Conservation (phyloP, 495 filamentous ascomycete species). For the Talaromyces adpressus region DNA sequence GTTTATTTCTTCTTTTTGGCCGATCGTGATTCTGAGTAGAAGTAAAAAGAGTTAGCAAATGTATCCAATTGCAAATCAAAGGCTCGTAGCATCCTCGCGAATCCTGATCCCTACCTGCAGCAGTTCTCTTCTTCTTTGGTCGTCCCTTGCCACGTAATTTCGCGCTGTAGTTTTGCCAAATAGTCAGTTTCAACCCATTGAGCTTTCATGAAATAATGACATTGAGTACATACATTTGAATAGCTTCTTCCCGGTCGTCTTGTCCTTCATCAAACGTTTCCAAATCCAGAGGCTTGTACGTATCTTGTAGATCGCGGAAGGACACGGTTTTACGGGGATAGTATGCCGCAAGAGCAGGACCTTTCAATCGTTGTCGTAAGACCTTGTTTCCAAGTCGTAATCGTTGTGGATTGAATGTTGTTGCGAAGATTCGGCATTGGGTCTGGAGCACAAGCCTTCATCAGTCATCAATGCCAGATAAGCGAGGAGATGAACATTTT, state of each 20-base stretch:
- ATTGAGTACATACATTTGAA: slow-evolving; percentile 50
- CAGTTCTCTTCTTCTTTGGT: slow-evolving; percentile 81
- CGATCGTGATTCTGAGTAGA: slow-evolving; percentile 28
- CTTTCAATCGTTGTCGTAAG: slow-evolving; percentile 74
- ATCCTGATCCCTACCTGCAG: slow-evolving; percentile 45
- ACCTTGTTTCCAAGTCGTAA: slow-evolving; percentile 81
- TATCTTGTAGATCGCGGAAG: slow-evolving; percentile 55
- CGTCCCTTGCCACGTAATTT: slow-evolving; percentile 80
- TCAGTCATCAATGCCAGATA: slow-evolving; percentile 1
- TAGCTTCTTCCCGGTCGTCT: slow-evolving; percentile 69
- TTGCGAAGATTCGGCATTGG: slow-evolving; percentile 85
- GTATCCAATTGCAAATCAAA: neutral
- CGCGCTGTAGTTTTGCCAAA: slow-evolving; percentile 34
- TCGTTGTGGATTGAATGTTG: slow-evolving; percentile 79
- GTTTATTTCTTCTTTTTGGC: slow-evolving; percentile 39
- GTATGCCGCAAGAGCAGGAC: slow-evolving; percentile 71
- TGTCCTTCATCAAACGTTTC: slow-evolving; percentile 66
- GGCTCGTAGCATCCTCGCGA: neutral
- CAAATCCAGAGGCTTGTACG: slow-evolving; percentile 44
- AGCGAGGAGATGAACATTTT: neutral
- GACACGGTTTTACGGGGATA: slow-evolving; percentile 73
- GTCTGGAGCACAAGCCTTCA: slow-evolving; percentile 39
- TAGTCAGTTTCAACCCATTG: neutral
- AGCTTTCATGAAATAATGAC: neutral
- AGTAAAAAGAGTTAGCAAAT: neutral